Conservation (phyloP, 2,329 filamentous ascomycete genomes). For the Diaporthe sp. region DNA sequence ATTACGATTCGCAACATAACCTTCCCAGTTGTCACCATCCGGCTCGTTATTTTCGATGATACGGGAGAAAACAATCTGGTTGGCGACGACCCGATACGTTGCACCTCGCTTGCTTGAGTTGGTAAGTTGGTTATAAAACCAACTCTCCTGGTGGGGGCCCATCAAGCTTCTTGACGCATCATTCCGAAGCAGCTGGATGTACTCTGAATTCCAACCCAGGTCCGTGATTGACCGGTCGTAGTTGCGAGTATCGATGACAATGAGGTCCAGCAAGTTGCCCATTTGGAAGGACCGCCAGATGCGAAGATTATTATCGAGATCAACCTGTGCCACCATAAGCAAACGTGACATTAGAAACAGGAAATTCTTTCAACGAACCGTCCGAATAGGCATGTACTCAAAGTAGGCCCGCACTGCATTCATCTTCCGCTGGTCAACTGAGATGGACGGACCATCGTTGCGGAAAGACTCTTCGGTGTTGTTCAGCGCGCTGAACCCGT, state of each 20-base stretch:
- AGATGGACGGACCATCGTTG: slow-evolving; percentile 65
- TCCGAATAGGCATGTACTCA: slow-evolving; percentile 73
- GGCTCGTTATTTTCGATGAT: slow-evolving; percentile 54
- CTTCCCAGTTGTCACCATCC: slow-evolving; percentile 65
- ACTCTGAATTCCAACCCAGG: slow-evolving; percentile 71
- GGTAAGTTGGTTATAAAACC: slow-evolving; percentile 75
- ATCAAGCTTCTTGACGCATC: slow-evolving; percentile 78
- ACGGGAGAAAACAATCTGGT: slow-evolving; percentile 74
- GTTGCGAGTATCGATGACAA: slow-evolving; percentile 78
- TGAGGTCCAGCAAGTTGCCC: slow-evolving; percentile 74
- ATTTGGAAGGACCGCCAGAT: slow-evolving; percentile 78
- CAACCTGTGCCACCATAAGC: slow-evolving; percentile 53
- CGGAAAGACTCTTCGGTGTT: slow-evolving; percentile 78
- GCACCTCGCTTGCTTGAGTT: slow-evolving; percentile 73
- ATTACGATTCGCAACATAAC: slow-evolving; percentile 78
- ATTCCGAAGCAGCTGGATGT: slow-evolving; percentile 73
- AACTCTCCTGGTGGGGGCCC: slow-evolving; percentile 80
- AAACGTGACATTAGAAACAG: not conserved
- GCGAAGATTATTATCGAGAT: slow-evolving; percentile 77
- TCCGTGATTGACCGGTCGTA: slow-evolving; percentile 76
- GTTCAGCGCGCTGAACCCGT: slow-evolving; percentile 71
- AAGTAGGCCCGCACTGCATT: slow-evolving; percentile 80
- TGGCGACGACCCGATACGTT: slow-evolving; percentile 79
- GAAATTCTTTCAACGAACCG: not conserved
- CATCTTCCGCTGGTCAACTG: slow-evolving; percentile 80